Percentiles rank a stretch among this genome's conserved stretches.
phyloP scores from a whole-genome alignment of 202 grass and related monocot genomes.

The Cymbopogon flexuosus region DNA sequence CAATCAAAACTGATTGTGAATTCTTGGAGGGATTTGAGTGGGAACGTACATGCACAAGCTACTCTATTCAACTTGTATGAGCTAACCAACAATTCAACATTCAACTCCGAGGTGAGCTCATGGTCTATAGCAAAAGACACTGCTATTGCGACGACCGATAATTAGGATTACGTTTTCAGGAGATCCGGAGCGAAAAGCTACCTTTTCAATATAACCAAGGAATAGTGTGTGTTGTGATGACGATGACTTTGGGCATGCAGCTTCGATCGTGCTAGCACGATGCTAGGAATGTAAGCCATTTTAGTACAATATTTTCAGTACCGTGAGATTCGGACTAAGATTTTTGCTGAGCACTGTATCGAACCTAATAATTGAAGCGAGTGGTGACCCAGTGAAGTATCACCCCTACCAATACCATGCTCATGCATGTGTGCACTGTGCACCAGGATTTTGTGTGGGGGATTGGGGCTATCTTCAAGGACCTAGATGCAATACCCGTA shows the following conservation, averaged over 20 bases:
- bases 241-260: not conserved
- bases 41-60: too few relatives aligned
- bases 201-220: not conserved
- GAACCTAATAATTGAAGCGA: not conserved
- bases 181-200: not conserved
- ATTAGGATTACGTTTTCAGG: not conserved
- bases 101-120: too few relatives aligned
- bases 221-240: not conserved
- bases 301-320: not conserved
- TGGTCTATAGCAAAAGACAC: not conserved
- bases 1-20: not conserved
- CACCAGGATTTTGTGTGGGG: not conserved
- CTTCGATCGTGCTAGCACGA: not conserved
- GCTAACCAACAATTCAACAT: too few relatives aligned
- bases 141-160: not conserved
- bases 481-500: slow-evolving; percentile 33
- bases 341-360: not conserved
- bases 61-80: too few relatives aligned
- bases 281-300: not conserved
- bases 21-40: not conserved
- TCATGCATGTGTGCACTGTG: not conserved
- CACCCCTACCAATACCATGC: not conserved
- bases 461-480: not conserved
- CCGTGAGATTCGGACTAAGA: not conserved
- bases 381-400: not conserved